Conservation (phyloP, 305 asterid species). For the Fraxinus greggii region DNA sequence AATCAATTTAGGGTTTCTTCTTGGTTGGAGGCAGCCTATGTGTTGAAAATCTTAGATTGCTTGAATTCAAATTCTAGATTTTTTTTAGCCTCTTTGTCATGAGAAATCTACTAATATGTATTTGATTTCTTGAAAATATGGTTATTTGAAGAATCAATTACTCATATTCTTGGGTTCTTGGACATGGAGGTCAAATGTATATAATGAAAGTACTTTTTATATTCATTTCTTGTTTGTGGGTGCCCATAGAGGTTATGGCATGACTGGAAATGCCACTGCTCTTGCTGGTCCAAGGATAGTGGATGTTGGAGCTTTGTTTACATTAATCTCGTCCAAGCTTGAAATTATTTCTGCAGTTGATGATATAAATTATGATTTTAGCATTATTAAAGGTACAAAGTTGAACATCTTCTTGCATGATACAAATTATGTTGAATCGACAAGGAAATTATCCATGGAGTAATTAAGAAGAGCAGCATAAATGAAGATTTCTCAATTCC, state of each 20-base stretch:
- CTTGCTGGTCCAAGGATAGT: conserved; percentile 37
- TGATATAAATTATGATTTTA: background rate
- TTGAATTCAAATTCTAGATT: no score
- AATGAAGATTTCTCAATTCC: conserved; percentile 49
- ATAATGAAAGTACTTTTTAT: no score
- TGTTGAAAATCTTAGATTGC: no score
- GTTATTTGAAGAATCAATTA: no score
- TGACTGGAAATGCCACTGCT: conserved; percentile 29
- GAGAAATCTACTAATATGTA: no score
- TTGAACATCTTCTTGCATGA: conserved; percentile 22
- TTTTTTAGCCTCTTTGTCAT: no score
- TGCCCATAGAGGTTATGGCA: conserved; percentile 26
- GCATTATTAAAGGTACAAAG: conserved; percentile 29
- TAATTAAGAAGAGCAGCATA: conserved; percentile 29
- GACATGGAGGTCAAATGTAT: no score
- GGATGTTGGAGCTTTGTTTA: conserved; percentile 65
- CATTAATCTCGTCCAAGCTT: conserved; percentile 53
- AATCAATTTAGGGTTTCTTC: no score
- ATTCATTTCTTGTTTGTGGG: no score
- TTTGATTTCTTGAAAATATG: no score
- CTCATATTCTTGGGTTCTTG: no score
- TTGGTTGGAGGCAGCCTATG: no score
- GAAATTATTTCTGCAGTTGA: conserved; percentile 41
- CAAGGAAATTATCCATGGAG: conserved; percentile 31
- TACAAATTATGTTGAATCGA: conserved; percentile 23